A percentile compares a stretch with the other conserved stretches of the same genome.
Evolutionary conservation across 139 green algal genomes (phyloP).

Genomic region (Choricystis sp.): DNA sequence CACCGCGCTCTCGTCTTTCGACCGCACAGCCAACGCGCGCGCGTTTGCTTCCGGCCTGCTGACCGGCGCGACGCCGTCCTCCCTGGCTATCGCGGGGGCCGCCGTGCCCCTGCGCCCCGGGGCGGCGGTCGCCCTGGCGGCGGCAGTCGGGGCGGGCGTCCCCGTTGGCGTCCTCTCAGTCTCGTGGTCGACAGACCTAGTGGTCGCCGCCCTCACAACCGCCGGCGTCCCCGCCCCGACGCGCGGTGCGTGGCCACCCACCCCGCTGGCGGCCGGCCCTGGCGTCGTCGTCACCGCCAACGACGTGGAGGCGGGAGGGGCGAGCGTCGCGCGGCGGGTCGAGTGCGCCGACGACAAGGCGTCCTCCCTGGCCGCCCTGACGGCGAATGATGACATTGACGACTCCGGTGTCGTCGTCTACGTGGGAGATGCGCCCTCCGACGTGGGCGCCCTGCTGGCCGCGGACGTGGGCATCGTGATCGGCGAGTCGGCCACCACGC

Average conservation of each 20-base stretch:
- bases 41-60: conserved; percentile 23
- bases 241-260: background rate
- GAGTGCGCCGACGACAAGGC: conserved; percentile 45
- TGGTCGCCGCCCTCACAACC: conserved; percentile 26
- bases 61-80: conserved; percentile 17
- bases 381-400: no score
- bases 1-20: conserved; percentile 43
- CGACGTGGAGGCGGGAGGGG: conserved; percentile 25
- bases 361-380: conserved; percentile 14
- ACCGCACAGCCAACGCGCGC: conserved; percentile 40
- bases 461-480: conserved; percentile 61
- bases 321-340: background rate
- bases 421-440: conserved; percentile 37
- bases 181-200: conserved; percentile 48
- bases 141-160: background rate
- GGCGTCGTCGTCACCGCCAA: conserved; percentile 14
- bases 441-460: conserved; percentile 28
- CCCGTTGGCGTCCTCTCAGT: conserved; percentile 38
- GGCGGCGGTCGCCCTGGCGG: conserved; percentile 20
- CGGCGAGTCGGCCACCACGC: conserved; percentile 30
- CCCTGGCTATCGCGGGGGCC: conserved; percentile 9
- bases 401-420: conserved; percentile 19
- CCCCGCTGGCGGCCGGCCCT: background rate
- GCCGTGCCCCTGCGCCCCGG: conserved; percentile 25
- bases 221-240: background rate